Base-by-base conservation (phyloP, 352 stramenopile genomes). In the Globisporangium irregulare region DNA sequence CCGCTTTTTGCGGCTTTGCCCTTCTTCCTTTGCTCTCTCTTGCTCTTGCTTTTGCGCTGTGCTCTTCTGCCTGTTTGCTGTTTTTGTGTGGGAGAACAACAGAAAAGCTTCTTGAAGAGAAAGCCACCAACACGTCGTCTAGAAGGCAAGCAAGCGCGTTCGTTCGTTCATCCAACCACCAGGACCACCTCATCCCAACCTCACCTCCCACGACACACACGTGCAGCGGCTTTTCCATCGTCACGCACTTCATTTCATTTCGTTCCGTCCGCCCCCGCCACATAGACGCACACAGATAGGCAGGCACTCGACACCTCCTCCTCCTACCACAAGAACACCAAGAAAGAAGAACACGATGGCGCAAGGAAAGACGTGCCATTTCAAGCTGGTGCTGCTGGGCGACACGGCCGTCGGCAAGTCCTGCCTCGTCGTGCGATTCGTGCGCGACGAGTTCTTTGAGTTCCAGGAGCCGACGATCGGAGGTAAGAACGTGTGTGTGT, bases 351-450 rank as follows among this genome's bases (percentile, higher is more conserved):
- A 24, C 43, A 79, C n/a, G n/a, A 95, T 95, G 88, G 83, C 88
- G 59, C 82, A 91, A 68, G 83, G 82, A 71, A 91, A 90, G 67
- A 94, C 88, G 55, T 95, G 86, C 67, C 97, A 99, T 86, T 99
- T 99, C 78, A 99, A 99, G 86, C 86, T 99, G 9, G 98, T 99
- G 46, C 89, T 99, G 59, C 89, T 99, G 4, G 98, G 98, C 58
- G 98, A 99, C 79, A 99, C 98, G 43, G 98, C 96, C 51, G 98
- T 99, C 24, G 98, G 98, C 58, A 99, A 99, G 77, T 99, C 98
- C 4, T 99, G 97, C 87, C 86, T 99, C 7, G 98, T 99, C 59
- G 97, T 99, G 64, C 87, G 98, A 64, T 99, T 99, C 74, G 98
- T 99, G 27, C 84, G 97, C 67, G 97, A 99, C 81, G 97, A 99